phyloP scores from a whole-genome alignment of 2,329 filamentous ascomycete genomes.

The Diplocarpon rosae region DNA sequence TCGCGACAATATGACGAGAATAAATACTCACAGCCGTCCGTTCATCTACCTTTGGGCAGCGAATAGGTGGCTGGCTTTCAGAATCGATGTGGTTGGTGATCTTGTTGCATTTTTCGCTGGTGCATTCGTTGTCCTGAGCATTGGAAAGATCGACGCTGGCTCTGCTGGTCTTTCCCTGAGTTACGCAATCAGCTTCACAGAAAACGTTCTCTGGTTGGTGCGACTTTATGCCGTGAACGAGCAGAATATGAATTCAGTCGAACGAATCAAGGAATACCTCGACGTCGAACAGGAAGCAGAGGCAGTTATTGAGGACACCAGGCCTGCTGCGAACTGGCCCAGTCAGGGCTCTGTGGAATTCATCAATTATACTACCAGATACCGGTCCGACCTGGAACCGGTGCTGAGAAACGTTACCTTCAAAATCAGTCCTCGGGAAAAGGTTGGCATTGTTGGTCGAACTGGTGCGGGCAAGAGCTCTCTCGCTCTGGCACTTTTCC shows the following conservation, averaged over 20 bases:
- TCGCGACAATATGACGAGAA: conserved; percentile 74
- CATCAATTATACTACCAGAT: conserved; percentile 77
- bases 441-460: conserved; percentile 90
- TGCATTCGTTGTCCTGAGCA: conserved; percentile 75
- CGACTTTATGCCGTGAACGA: conserved; percentile 90
- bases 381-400: conserved; percentile 75
- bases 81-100: conserved; percentile 83
- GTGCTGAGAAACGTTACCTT: conserved; percentile 79
- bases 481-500: conserved; percentile 83
- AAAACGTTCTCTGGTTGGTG: conserved; percentile 94
- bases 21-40: conserved; percentile 84
- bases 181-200: conserved; percentile 93
- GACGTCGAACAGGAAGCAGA: conserved; percentile 90
- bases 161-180: conserved; percentile 88
- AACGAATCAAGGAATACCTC: conserved; percentile 93
- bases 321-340: conserved; percentile 75
- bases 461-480: conserved; percentile 97
- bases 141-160: conserved; percentile 77
- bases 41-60: conserved; percentile 96
- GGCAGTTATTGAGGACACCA: conserved; percentile 63
- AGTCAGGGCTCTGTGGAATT: conserved; percentile 80
- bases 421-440: conserved; percentile 75
- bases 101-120: conserved; percentile 90
- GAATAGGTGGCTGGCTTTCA: conserved; percentile 91
- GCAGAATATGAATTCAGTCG: conserved; percentile 99